Evolutionary conservation across 2,329 filamentous ascomycete species (phyloP).

Genomic region (Sclerotinia glacialis): DNA sequence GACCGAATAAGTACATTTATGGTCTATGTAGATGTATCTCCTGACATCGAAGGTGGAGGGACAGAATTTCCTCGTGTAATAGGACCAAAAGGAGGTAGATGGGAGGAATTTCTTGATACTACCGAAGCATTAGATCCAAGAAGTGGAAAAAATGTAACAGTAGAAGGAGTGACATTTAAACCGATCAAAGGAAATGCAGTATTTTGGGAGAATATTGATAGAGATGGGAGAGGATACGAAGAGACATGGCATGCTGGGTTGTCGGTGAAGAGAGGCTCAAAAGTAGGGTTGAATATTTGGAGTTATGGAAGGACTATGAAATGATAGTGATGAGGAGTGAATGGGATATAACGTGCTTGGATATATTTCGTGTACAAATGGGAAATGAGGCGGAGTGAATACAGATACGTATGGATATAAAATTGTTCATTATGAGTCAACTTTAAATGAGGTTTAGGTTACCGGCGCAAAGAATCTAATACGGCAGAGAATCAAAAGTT

Average conservation of each 20-base stretch:
- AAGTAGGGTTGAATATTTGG: constrained; percentile 64
- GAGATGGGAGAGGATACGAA: constrained; percentile 53
- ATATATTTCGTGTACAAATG: background rate
- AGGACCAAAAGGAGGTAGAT: constrained; percentile 43
- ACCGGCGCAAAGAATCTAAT: too few relatives aligned
- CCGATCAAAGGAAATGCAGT: constrained; percentile 57
- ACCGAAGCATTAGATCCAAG: constrained; percentile 32
- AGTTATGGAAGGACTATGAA: constrained; percentile 47
- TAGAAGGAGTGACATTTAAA: constrained; percentile 54
- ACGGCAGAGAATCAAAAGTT: background rate
- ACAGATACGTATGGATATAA: background rate
- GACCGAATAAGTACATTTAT: constrained; percentile 57
- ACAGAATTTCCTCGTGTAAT: constrained; percentile 57
- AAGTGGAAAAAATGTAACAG: constrained; percentile 27
- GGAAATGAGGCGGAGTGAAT: background rate
- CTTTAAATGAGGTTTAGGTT: background rate
- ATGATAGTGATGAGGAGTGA: background rate
- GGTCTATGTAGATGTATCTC: constrained; percentile 51
- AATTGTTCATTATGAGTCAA: background rate
- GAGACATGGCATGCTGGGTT: constrained; percentile 61
- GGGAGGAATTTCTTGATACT: constrained; percentile 59
- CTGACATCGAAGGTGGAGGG: constrained; percentile 53
- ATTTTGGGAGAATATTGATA: constrained; percentile 59
- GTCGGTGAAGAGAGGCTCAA: constrained; percentile 53
- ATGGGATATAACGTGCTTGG: background rate